phyloP scores from a whole-genome alignment of 1,139 yeast genomes.

The Candida tropicalis region DNA sequence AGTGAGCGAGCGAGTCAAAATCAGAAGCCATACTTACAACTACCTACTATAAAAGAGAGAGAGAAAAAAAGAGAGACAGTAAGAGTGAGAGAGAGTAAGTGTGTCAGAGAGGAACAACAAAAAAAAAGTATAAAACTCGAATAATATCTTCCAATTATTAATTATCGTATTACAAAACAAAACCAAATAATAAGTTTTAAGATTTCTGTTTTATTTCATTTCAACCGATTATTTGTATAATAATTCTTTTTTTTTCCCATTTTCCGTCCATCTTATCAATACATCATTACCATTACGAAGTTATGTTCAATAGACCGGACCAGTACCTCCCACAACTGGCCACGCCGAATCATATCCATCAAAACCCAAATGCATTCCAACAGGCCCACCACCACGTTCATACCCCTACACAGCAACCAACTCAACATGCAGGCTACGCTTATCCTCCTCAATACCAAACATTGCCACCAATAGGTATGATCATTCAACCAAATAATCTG shows the following conservation, averaged over 20 bases:
- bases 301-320: constrained; percentile 11
- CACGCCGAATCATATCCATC: constrained; percentile 2
- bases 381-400: background rate
- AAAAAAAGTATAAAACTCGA: constrained; percentile 4
- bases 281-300: background rate
- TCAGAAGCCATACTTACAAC: no score
- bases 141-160: constrained; percentile 2
- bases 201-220: background rate
- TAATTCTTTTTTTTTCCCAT: background rate
- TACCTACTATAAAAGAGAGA: no score
- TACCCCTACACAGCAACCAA: background rate
- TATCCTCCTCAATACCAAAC: constrained; percentile 3
- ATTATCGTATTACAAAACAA: constrained; percentile 2
- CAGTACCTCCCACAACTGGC: constrained; percentile 5
- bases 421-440: background rate
- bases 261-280: background rate
- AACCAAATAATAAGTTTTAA: background rate
- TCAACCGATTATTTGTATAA: background rate
- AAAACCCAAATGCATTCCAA: constrained; percentile 1
- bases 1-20: background rate
- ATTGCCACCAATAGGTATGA: constrained; percentile 6
- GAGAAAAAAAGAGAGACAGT: background rate
- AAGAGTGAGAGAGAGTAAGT: background rate
- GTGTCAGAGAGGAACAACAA: background rate
- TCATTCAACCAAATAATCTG: constrained; percentile 3